Percentiles rank a stretch among this genome's conserved stretches.
These are phyloP conservation scores for Penicillium egyptiacum DNA, from an alignment of 495 filamentous ascomycete genomes.

Conservation along the genomic window DNA sequence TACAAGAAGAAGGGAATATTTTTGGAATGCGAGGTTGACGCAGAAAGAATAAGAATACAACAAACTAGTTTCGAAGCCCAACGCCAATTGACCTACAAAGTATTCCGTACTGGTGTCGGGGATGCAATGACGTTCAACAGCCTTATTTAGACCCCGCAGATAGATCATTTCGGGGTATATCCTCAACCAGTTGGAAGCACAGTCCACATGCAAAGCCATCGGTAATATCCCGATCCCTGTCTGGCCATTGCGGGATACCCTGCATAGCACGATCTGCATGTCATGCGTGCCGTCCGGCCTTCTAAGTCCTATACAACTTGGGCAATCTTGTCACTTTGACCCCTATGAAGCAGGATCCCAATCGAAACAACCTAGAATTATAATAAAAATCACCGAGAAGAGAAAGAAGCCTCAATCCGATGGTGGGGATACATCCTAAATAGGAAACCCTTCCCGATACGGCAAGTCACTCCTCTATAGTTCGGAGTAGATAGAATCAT, in stretches of 20 bases:
- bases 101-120: no score
- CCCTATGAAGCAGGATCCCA: background rate
- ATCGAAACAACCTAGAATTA: background rate
- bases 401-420: background rate
- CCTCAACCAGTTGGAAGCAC: no score
- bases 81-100: no score
- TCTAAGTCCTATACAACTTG: background rate
- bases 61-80: no score
- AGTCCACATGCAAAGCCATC: no score
- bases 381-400: background rate
- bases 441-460: conserved; percentile 1
- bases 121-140: no score
- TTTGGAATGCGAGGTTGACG: background rate
- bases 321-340: background rate
- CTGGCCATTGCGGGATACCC: no score
- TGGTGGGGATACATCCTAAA: background rate
- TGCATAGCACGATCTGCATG: no score
- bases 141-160: no score
- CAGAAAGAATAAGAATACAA: background rate
- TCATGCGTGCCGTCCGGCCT: no score
- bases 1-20: background rate
- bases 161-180: no score
- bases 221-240: no score
- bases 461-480: conserved; percentile 7
- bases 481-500: background rate